Conservation (phyloP, 2,329 filamentous ascomycete genomes). For the Rhinocladiella mackenziei region DNA sequence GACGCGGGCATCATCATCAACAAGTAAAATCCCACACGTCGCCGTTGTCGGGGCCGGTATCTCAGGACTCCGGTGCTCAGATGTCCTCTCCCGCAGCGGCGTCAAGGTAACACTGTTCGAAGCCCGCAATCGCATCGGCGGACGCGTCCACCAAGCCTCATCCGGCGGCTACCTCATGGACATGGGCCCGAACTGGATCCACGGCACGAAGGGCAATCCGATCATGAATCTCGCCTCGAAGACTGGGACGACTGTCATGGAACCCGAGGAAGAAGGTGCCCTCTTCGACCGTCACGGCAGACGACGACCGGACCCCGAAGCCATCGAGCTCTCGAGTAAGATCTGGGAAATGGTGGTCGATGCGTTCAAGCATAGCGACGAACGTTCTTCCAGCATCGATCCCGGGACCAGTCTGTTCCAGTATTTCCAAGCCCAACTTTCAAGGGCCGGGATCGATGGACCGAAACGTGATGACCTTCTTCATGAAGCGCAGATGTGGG, state of each 20-base stretch:
- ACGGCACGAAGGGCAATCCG: constrained; percentile 58
- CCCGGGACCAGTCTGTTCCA: constrained; percentile 52
- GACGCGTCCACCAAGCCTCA: constrained; percentile 52
- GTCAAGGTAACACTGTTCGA: constrained; percentile 58
- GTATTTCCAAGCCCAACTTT: constrained; percentile 51
- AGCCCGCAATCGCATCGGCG: constrained; percentile 56
- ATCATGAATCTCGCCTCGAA: constrained; percentile 54
- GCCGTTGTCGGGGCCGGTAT: constrained; percentile 59
- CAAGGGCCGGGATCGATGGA: constrained; percentile 37
- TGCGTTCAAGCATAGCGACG: constrained; percentile 58
- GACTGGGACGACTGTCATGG: constrained; percentile 49
- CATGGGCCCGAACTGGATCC: constrained; percentile 64
- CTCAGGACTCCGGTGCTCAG: constrained; percentile 57
- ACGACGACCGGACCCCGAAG: constrained; percentile 35
- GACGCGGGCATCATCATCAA: no score
- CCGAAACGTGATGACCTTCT: constrained; percentile 45
- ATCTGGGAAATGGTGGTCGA: constrained; percentile 58
- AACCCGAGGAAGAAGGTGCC: constrained; percentile 50
- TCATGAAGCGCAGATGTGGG: constrained; percentile 58
- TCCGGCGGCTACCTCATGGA: constrained; percentile 52
- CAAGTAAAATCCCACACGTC: constrained; percentile 46
- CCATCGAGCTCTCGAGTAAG: constrained; percentile 38
- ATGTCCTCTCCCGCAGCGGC: constrained; percentile 54
- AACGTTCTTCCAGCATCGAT: constrained; percentile 49
- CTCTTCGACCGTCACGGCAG: constrained; percentile 48